Conservation (phyloP, 176 grass and related monocot genomes). For the Alopecurus myosuroides region DNA sequence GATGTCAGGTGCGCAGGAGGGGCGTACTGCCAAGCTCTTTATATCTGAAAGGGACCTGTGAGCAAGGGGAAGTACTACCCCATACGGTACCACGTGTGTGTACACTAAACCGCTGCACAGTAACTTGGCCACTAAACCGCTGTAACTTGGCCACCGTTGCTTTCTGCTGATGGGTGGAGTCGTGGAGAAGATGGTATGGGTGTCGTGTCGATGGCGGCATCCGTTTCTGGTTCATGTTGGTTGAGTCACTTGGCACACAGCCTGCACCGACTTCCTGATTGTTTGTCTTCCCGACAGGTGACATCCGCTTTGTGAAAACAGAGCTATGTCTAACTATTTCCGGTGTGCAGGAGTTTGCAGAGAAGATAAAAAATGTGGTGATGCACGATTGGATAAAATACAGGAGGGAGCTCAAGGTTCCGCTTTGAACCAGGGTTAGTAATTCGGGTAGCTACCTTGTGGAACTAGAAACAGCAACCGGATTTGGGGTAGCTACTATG, state of each 20-base stretch:
- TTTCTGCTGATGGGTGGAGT: neutral
- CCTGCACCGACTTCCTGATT: neutral
- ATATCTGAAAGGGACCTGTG: slow-evolving; percentile 5
- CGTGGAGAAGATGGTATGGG: neutral
- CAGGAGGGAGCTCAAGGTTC: slow-evolving; percentile 24
- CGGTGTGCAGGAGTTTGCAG: slow-evolving; percentile 24
- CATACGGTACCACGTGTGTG: neutral
- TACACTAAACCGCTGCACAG: neutral
- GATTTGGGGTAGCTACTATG: no score
- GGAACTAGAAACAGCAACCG: neutral
- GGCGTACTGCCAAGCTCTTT: slow-evolving; percentile 8
- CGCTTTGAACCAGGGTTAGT: slow-evolving; percentile 6
- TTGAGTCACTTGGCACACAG: neutral
- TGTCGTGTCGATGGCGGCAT: neutral
- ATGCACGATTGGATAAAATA: slow-evolving; percentile 24
- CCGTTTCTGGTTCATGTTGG: neutral
- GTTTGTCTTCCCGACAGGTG: neutral
- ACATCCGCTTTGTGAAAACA: neutral
- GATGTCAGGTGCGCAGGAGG: neutral
- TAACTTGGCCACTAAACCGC: neutral
- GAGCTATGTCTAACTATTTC: neutral
- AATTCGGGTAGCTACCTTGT: neutral
- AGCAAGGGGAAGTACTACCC: slow-evolving; percentile 1
- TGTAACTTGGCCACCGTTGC: no score
- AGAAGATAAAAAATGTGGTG: no score